A percentile compares a stretch with the other conserved stretches of the same genome.
Evolutionary conservation across 495 filamentous ascomycete species (phyloP).

Genomic region (Letharia lupina): DNA sequence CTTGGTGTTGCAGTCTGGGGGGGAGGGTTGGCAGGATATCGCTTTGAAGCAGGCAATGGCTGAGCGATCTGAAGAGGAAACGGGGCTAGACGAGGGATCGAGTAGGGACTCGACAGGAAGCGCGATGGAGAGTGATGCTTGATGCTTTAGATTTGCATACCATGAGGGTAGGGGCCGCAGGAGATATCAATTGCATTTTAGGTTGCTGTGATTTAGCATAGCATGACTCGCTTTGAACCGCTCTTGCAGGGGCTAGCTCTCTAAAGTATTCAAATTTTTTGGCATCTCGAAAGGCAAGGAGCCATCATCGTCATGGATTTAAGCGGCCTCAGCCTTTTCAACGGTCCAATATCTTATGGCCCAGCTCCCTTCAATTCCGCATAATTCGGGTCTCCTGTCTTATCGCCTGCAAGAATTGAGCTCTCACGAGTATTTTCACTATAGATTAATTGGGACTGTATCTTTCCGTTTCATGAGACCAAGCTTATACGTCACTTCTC

Average conservation of each 20-base stretch:
- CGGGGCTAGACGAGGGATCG: constrained; percentile 5
- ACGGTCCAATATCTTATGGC: background rate
- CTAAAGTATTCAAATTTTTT: background rate
- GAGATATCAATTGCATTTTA: background rate
- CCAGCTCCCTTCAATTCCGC: no score
- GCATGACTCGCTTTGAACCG: background rate
- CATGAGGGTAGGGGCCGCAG: background rate
- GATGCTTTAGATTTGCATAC: background rate
- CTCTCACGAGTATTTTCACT: no score
- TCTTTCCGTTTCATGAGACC: no score
- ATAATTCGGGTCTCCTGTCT: no score
- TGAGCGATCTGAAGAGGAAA: constrained; percentile 21
- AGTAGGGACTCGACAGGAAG: constrained; percentile 8
- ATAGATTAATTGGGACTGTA: no score
- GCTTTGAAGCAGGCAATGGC: constrained; percentile 26
- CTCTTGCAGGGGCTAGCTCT: background rate
- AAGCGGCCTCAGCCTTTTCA: background rate
- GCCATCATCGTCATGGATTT: background rate
- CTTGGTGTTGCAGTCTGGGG: constrained; percentile 58
- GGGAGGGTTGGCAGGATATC: constrained; percentile 51
- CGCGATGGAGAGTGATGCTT: constrained; percentile 12
- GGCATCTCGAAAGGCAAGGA: background rate
- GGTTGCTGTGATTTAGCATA: background rate
- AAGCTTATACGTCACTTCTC: no score
- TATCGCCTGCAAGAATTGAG: no score